Evolutionary conservation across 163 green algal species (phyloP).

Genomic region (Chlorella variabilis): DNA sequence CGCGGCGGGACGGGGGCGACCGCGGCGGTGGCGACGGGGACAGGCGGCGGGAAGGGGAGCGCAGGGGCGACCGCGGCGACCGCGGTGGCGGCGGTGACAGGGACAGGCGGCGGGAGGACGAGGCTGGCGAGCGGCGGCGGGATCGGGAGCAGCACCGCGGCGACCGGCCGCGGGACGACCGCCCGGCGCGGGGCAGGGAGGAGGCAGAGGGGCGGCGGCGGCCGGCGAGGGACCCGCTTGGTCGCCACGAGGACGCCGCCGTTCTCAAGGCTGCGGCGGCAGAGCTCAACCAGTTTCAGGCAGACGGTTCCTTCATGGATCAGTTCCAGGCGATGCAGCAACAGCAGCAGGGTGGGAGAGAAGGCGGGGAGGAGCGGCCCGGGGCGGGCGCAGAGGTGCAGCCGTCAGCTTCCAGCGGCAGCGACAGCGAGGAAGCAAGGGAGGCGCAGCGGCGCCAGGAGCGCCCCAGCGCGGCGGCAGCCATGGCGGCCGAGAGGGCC

Average conservation of each 20-base stretch:
- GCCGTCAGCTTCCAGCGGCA: constrained; percentile 19
- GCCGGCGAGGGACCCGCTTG: constrained; percentile 2
- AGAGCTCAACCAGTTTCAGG: constrained; percentile 73
- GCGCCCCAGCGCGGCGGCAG: neutral
- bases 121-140: neutral
- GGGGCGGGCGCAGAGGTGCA: constrained; percentile 1
- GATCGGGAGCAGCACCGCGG: neutral
- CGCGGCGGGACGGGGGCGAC: too few relatives aligned
- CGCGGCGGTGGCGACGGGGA: neutral
- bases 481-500: constrained; percentile 7
- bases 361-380: constrained; percentile 21
- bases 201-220: neutral
- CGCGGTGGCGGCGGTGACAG: neutral
- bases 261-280: constrained; percentile 52
- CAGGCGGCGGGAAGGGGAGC: neutral
- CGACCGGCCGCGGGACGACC: neutral
- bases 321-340: constrained; percentile 49
- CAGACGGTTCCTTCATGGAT: constrained; percentile 81
- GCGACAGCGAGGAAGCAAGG: constrained; percentile 20
- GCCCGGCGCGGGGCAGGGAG: neutral
- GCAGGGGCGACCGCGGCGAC: neutral
- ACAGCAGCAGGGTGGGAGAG: constrained; percentile 34
- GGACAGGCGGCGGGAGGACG: neutral
- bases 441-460: neutral
- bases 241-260: neutral